These are phyloP conservation scores for Wickerhamomyces queroliae DNA, from an alignment of 805 yeast species.

Conservation along the genomic window DNA sequence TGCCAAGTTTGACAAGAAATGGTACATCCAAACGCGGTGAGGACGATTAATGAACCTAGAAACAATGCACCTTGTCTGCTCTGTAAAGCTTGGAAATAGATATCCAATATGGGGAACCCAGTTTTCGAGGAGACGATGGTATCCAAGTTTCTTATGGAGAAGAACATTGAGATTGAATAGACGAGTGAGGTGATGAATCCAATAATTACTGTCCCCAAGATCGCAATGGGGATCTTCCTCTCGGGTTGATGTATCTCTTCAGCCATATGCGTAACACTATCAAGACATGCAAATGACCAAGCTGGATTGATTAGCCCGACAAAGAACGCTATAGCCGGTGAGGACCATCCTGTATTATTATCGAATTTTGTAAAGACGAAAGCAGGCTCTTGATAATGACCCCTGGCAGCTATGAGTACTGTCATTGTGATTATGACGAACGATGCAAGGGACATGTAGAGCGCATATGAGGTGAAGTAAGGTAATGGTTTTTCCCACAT, in stretches of 20 bases:
- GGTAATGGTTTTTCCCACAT: constrained; percentile 49
- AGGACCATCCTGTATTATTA: constrained; percentile 57
- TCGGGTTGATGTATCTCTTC: constrained; percentile 55
- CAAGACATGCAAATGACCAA: constrained; percentile 66
- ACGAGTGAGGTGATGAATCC: constrained; percentile 55
- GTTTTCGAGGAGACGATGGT: constrained; percentile 41
- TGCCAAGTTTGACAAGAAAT: constrained; percentile 65
- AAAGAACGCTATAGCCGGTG: constrained; percentile 54
- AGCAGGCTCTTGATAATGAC: constrained; percentile 42
- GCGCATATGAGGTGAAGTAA: constrained; percentile 39
- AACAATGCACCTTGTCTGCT: constrained; percentile 50
- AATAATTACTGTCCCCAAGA: constrained; percentile 56
- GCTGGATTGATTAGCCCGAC: constrained; percentile 69
- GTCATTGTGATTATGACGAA: constrained; percentile 48
- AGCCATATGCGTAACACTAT: constrained; percentile 67
- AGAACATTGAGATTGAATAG: constrained; percentile 52
- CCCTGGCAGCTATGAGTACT: constrained; percentile 45
- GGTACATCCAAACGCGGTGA: constrained; percentile 53
- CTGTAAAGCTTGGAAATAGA: constrained; percentile 50
- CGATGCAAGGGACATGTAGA: constrained; percentile 47
- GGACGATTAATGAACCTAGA: constrained; percentile 41
- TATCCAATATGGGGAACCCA: constrained; percentile 59
- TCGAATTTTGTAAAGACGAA: constrained; percentile 50
- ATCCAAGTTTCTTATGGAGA: constrained; percentile 47
- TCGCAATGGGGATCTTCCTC: constrained; percentile 53